phyloP scores from a whole-genome alignment of 768 basidiomycete genomes.

The Trichaptum fuscoviolaceum region DNA sequence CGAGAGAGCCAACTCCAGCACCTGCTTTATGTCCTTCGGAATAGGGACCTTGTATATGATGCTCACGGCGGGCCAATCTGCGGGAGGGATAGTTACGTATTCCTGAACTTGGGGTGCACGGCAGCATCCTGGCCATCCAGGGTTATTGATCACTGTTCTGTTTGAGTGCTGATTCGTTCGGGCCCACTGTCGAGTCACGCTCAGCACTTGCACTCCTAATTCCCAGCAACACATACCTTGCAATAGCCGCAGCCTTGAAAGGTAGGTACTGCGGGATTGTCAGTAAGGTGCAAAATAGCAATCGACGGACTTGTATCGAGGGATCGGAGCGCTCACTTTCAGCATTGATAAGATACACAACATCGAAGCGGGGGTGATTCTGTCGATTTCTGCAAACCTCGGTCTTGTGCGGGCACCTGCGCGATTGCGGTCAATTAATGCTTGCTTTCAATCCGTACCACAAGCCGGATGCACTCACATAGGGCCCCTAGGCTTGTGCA shows the following conservation, averaged over 20 bases:
- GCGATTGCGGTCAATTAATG: constrained; percentile 18
- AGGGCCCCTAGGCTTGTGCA: constrained; percentile 54
- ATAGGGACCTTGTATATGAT: constrained; percentile 70
- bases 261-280: constrained; percentile 50
- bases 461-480: constrained; percentile 9
- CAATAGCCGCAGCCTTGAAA: constrained; percentile 89
- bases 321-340: constrained; percentile 48
- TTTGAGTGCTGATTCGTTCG: constrained; percentile 50
- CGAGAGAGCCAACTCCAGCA: constrained; percentile 34
- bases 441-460: constrained; percentile 12
- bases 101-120: constrained; percentile 62
- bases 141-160: constrained; percentile 55
- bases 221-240: constrained; percentile 51
- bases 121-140: constrained; percentile 88
- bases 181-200: constrained; percentile 54
- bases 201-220: constrained; percentile 20
- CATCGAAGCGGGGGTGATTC: constrained; percentile 70
- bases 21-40: constrained; percentile 57
- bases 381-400: constrained; percentile 73
- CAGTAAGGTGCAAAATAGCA: constrained; percentile 17
- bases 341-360: constrained; percentile 80
- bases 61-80: constrained; percentile 79
- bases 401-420: constrained; percentile 71
- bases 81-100: constrained; percentile 55
- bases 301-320: constrained; percentile 15